A percentile compares a stretch with the other conserved stretches of the same genome.
These are phyloP conservation scores for Ascochyta koolunga DNA, from an alignment of 2,329 filamentous ascomycete species.

Conservation along the genomic window DNA sequence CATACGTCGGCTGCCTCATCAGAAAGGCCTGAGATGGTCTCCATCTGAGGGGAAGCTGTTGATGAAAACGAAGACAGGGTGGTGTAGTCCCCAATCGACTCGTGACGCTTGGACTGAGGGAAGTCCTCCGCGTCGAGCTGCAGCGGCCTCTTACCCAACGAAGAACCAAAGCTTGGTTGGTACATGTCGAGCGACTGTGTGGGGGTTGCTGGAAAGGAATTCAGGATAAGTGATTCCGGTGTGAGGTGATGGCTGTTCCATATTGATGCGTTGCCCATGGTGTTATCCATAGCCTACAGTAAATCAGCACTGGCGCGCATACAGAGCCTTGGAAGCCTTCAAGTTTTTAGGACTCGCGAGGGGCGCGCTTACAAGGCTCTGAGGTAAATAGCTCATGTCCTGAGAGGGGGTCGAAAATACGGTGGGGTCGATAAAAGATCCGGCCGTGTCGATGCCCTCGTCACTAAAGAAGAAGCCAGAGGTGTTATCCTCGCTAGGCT, in stretches of 20 bases:
- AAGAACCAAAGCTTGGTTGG: constrained; percentile 22
- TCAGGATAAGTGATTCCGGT: constrained; percentile 25
- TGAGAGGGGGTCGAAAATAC: constrained; percentile 28
- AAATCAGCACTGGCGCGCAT: constrained; percentile 13
- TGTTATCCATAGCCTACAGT: constrained; percentile 41
- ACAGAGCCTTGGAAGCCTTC: background rate
- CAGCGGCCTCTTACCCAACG: constrained; percentile 39
- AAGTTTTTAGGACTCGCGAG: background rate
- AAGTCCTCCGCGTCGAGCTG: constrained; percentile 41
- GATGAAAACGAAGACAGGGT: constrained; percentile 31
- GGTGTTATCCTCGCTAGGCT: constrained; percentile 41
- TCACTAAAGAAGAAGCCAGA: constrained; percentile 41
- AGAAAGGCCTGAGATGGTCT: constrained; percentile 27
- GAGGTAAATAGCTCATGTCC: constrained; percentile 32
- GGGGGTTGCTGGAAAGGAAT: constrained; percentile 34
- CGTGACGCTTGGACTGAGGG: constrained; percentile 43
- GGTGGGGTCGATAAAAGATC: constrained; percentile 29
- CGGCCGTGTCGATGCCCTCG: constrained; percentile 43
- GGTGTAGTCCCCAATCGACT: constrained; percentile 29
- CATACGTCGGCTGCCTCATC: constrained; percentile 48
- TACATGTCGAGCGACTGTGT: constrained; percentile 37
- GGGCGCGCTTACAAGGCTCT: constrained; percentile 36
- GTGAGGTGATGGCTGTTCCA: constrained; percentile 37
- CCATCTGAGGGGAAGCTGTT: constrained; percentile 23
- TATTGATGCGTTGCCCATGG: constrained; percentile 32